Evolutionary conservation across 2,329 filamentous ascomycete genomes (phyloP), one percentile per base, ranked within the genome.

Genomic region (Xylaria sp.): DNA sequence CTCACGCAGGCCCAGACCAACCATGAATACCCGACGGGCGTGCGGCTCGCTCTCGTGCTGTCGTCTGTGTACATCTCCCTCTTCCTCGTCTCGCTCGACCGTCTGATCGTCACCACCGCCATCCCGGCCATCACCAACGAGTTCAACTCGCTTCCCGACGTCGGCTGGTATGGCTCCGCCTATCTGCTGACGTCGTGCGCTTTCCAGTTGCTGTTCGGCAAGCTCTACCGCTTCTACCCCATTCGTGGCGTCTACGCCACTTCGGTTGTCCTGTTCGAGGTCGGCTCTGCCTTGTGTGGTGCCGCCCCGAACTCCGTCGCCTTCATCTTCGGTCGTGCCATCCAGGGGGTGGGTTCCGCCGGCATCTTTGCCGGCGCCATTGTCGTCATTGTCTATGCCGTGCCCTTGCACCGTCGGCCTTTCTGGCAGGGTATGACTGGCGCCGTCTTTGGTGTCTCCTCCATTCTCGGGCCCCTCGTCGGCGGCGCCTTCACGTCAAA

Each of bases 171-270:
- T 66, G 79, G 79, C 25, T 78, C 77, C n/a, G 79, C 79, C 25
- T 82, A 80, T 64, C 68, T 82, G 63, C 68, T 82, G 18, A 81
- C 79, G 0, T 77, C 76, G 49, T 79, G 77, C 55, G 75, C 79
- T 59, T 82, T 82, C 66, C 81, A 83, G 73, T 78, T 82, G 25
- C 68, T 80, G 49, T 83, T 80, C 55, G 80, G 81, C 65, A 82
- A 81, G 69, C 66, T 82, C 43, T 83, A 82, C 71, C 79, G 74
- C 54, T 80, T 82, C 72, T 81, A 78, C 72, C 76, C 77, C 58
- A 72, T 82, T 66, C 81, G 81, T 65, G 55, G 57, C 20, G 71
- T 76, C 62, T 80, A 79, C 65, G 70, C 81, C n/a, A 41, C 67
- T 28, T 71, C 76, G 43, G 75, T 82, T 43, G 20, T 77, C 18